Conservation (phyloP, 192 early-diverging fungal genomes). For the Umbelopsis sp. region DNA sequence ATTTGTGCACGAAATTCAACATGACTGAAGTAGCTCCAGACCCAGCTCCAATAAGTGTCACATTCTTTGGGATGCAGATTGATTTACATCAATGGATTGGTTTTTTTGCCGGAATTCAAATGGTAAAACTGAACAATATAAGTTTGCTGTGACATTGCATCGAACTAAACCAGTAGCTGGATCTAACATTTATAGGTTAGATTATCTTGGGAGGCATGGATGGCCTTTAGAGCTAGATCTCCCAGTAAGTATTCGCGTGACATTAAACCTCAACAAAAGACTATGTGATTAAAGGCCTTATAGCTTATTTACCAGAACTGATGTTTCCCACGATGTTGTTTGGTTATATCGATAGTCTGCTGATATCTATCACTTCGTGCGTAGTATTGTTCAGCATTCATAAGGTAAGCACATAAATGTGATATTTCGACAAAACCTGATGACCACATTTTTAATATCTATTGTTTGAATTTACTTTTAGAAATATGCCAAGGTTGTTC, state of each 20-base stretch:
- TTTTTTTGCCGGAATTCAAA: slow-evolving; percentile 8
- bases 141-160: not conserved
- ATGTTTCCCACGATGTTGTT: not conserved
- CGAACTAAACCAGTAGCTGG: not conserved
- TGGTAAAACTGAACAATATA: not conserved
- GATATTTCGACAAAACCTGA: not conserved
- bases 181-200: not conserved
- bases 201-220: slow-evolving; percentile 13
- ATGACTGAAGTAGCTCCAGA: not conserved
- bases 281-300: not conserved
- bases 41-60: not conserved
- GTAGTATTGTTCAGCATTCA: not conserved
- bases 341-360: not conserved
- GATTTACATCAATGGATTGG: slow-evolving; percentile 7
- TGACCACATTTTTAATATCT: too few relatives aligned
- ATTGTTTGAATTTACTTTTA: not conserved
- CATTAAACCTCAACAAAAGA: too few relatives aligned
- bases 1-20: not conserved
- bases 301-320: not conserved
- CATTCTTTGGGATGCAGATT: slow-evolving; percentile 18
- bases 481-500: not conserved
- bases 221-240: not conserved
- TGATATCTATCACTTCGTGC: not conserved
- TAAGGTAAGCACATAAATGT: not conserved
- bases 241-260: not conserved